Base-by-base conservation (phyloP, 2,329 filamentous ascomycete species). In the Pseudogymnoascus pannorum region DNA sequence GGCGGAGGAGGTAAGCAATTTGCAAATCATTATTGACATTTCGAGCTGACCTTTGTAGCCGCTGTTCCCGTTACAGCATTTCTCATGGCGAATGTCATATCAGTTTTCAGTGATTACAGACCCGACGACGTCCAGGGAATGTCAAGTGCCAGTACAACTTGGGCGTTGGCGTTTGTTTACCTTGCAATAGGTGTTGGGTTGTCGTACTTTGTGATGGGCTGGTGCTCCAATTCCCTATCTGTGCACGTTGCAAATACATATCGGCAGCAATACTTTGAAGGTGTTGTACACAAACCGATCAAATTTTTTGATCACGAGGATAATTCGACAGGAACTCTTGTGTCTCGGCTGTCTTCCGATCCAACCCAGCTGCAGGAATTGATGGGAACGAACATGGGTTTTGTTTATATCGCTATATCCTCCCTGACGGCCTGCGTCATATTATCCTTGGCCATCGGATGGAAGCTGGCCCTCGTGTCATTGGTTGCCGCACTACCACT, bases 391-490 rank as follows among this genome's bases (percentile, higher is more conserved):
- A 81, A 78, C 31, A 71, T 72, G 69, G 77, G 84, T 1, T 78
- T 89, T 65, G 79, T 84, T 2, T 78, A 78, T 63, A 82, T 86
- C 18, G 84, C 86, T 7, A 69, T 87, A 20, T 87, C 90, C 69
- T 87, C 83, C 57, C 73, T 92, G 2, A 67, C 84, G 7, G 88
- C 87, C 0, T 84, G 82, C 6, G 73, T 90, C 12, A 76, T 80
- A 44, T 87, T 92, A 59, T 80, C 87, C 1, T 91, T 90, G 67
- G 77, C 80, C 3, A 91, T 87, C 70, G 87, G 87, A 1, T 92
- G 89, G 89, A 92, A 91, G 71, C 77, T 93, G 7, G 84, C 86
- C 0, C 74, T 91, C 0, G 85, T 92, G 0, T 80, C 83, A 0
- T 75, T 85, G 7, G 87, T 84, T 66, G 83, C 88, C 1, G 75